Evolutionary conservation across 2,329 filamentous ascomycete species (phyloP), one percentile per base, ranked within the genome.

Genomic region (Mariannaea elegans): DNA sequence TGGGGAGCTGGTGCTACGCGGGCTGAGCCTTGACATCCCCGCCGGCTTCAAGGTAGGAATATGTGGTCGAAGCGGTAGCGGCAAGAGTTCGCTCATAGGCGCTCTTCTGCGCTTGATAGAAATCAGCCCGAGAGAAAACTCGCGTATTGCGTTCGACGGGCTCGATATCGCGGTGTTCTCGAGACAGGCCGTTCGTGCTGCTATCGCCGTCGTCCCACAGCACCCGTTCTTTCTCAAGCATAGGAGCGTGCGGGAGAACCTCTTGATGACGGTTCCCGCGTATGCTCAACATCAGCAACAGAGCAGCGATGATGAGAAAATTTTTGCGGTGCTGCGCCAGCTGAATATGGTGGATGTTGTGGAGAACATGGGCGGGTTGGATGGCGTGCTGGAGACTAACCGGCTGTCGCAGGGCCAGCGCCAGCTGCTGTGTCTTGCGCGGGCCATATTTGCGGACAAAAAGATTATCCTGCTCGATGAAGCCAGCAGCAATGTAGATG

Each of bases 31-130:
- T 0, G 56, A 61, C 0, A 72, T 80, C 16, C 21, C 58, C 0
- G 52, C 74, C 0, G 76, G 78, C 0, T 72, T 76, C 27, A 77
- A 77, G 29, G 68, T 80, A 7, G 78, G 75, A 12, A 72, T 80
- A 8, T 79, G 76, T 32, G 86, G 86, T 1, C 74, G 79, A 2
- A 78, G 74, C 2, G 78, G 77, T 12, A 76, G 74, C 32, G 73
- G 71, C 4, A 75, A 74, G 59, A 74, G 71, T 7, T 73, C 71
- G 0, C 73, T 84, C 1, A 64, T 83, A 0, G 68, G 78, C 7
- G 74, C 78, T 1, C 71, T 85, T 1, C 75, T 84, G n/a, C 76
- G 82, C 9, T 76, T 85, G 61, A 63, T 84, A 2, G 79, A 84
- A 9, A 68, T 77, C 9, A 75, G 74, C 2, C 48, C 70, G 0